Conservation (phyloP, 2,329 filamentous ascomycete species). For the Fusarium succisae region DNA sequence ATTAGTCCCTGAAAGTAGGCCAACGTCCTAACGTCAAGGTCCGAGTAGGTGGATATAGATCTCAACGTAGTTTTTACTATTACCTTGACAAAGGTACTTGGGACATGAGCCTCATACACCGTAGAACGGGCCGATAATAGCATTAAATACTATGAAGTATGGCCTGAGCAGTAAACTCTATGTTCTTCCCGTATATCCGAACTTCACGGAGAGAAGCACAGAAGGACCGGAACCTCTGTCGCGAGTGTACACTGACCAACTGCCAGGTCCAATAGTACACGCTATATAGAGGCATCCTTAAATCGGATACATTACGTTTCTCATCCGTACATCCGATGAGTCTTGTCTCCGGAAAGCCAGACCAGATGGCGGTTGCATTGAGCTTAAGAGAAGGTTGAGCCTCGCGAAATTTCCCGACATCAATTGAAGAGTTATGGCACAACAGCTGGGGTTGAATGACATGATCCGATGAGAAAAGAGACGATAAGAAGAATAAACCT, state of each 20-base stretch:
- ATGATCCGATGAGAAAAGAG: not conserved
- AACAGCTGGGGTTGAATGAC: not conserved
- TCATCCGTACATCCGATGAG: not conserved
- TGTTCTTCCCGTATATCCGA: not conserved
- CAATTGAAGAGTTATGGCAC: not conserved
- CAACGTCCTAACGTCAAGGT: too few species aligned
- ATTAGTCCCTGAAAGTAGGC: not conserved
- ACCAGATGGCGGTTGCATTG: rapidly evolving
- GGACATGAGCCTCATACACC: rapidly evolving
- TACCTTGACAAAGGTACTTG: not conserved
- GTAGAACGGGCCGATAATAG: not conserved
- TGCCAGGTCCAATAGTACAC: too few species aligned
- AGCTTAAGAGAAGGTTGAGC: too few species aligned
- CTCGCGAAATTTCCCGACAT: not conserved
- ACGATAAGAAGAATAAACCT: not conserved
- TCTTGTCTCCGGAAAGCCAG: rapidly evolving
- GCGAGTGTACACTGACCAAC: not conserved
- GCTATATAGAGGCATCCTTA: too few species aligned
- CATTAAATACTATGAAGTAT: not conserved
- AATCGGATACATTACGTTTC: too few species aligned
- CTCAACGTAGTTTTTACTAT: rapidly evolving
- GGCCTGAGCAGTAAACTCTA: not conserved
- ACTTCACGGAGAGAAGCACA: not conserved
- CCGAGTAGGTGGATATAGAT: not conserved
- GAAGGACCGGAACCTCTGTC: too few species aligned